phyloP scores from a whole-genome alignment of 805 yeast species.

The Candida patagonica region DNA sequence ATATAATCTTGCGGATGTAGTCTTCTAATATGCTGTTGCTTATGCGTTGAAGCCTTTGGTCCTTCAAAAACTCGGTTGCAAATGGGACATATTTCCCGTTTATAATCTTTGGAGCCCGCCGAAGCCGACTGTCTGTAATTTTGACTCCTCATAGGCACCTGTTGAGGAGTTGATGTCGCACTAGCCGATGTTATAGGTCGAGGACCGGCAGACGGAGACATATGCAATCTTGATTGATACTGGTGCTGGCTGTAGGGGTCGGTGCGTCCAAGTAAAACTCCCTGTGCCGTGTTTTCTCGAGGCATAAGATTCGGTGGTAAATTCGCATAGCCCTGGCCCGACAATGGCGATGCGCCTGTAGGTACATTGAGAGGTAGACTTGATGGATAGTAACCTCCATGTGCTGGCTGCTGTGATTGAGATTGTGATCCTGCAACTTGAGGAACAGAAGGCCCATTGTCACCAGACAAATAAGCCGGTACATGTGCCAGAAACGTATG shows the following conservation, averaged over 20 bases:
- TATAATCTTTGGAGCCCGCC: constrained; percentile 9
- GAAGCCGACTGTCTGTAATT: constrained; percentile 2
- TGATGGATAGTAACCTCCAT: constrained; percentile 3
- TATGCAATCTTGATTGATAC: background rate
- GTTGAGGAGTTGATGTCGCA: constrained; percentile 1
- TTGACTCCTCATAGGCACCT: background rate
- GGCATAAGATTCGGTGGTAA: constrained; percentile 7
- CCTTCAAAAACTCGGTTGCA: constrained; percentile 39
- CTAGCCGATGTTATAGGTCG: background rate
- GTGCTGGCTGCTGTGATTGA: background rate
- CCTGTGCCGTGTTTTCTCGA: background rate
- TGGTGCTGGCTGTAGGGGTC: constrained; percentile 1
- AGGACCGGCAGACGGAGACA: background rate
- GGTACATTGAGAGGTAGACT: constrained; percentile 4
- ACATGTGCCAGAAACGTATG: constrained; percentile 2
- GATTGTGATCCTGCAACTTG: background rate
- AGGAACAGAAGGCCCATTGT: constrained; percentile 3
- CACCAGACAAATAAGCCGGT: constrained; percentile 3
- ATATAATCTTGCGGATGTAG: constrained; percentile 38
- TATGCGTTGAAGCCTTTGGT: constrained; percentile 39
- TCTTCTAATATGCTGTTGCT: constrained; percentile 40
- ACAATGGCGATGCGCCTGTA: background rate
- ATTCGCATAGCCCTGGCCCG: constrained; percentile 5
- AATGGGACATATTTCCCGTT: constrained; percentile 32
- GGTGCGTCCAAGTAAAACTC: constrained; percentile 4